A percentile compares a stretch with the other conserved stretches of the same genome.
Evolutionary conservation across 768 basidiomycete genomes (phyloP).

Genomic region (Lentinula sp.): DNA sequence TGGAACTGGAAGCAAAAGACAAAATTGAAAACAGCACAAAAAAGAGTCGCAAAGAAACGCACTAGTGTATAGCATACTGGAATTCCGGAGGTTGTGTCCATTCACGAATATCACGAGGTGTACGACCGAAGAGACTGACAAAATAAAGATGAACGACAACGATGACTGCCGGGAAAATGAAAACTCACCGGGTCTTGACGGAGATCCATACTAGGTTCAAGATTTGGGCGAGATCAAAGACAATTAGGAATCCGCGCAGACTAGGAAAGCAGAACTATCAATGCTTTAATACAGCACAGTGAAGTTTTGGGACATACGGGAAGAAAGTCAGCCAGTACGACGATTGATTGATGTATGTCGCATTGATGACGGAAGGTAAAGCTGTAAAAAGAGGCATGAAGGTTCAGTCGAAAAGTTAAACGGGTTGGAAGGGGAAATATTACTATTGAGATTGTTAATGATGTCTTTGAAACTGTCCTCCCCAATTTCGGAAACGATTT

Average conservation of each 20-base stretch:
- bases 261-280: slow-evolving; percentile 27
- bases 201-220: slow-evolving; percentile 82
- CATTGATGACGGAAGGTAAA: slow-evolving; percentile 68
- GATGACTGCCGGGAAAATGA: background rate
- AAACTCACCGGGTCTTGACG: slow-evolving; percentile 74
- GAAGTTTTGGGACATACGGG: slow-evolving; percentile 50
- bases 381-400: slow-evolving; percentile 28
- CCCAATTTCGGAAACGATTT: slow-evolving; percentile 38
- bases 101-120: slow-evolving; percentile 84
- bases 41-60: slow-evolving; percentile 21
- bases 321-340: slow-evolving; percentile 94
- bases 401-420: background rate
- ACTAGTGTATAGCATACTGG: slow-evolving; percentile 83
- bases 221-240: slow-evolving; percentile 95
- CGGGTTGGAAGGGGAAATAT: slow-evolving; percentile 12
- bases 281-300: background rate
- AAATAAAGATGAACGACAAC: background rate
- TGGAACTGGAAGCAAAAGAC: background rate
- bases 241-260: slow-evolving; percentile 87
- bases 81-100: slow-evolving; percentile 91
- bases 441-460: slow-evolving; percentile 39
- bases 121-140: slow-evolving; percentile 72
- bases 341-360: slow-evolving; percentile 86
- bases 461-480: slow-evolving; percentile 43
- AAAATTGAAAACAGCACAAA: background rate